Evolutionary conservation across 805 yeast genomes (phyloP).

Genomic region (Nematodospora valgi): DNA sequence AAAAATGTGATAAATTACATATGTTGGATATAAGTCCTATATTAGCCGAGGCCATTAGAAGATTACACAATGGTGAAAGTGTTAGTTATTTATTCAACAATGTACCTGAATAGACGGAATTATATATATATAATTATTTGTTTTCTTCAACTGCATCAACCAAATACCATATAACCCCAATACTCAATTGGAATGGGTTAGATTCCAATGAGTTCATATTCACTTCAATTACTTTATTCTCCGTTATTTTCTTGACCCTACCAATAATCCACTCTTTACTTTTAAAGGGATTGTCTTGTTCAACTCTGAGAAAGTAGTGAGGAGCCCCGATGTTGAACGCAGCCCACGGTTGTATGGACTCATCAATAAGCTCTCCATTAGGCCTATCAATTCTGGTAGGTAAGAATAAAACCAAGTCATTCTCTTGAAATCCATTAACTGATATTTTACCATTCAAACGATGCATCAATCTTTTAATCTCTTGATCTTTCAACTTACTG

Average conservation of each 20-base stretch:
- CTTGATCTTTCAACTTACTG: slow-evolving; percentile 49
- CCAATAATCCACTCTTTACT: slow-evolving; percentile 84
- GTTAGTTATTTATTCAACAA: slow-evolving; percentile 82
- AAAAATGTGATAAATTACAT: slow-evolving; percentile 64
- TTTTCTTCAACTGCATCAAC: slow-evolving; percentile 51
- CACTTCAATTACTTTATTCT: slow-evolving; percentile 47
- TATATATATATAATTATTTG: slow-evolving; percentile 1
- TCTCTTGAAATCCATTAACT: slow-evolving; percentile 60
- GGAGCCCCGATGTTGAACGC: slow-evolving; percentile 90
- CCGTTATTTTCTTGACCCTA: slow-evolving; percentile 55
- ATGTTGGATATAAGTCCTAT: slow-evolving; percentile 82
- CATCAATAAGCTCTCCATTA: slow-evolving; percentile 9
- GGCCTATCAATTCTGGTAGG: slow-evolving; percentile 60
- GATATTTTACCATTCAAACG: slow-evolving; percentile 55
- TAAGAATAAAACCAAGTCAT: slow-evolving; percentile 79
- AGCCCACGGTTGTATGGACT: slow-evolving; percentile 69
- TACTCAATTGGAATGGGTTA: slow-evolving; percentile 66
- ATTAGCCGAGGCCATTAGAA: slow-evolving; percentile 88
- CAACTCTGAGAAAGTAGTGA: slow-evolving; percentile 66
- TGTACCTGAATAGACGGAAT: slow-evolving; percentile 15
- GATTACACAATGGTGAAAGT: slow-evolving; percentile 95
- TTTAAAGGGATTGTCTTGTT: slow-evolving; percentile 17
- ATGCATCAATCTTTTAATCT: slow-evolving; percentile 33
- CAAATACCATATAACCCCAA: slow-evolving; percentile 62
- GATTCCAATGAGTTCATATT: slow-evolving; percentile 27